These are phyloP conservation scores for Globisporangium solare DNA, from an alignment of 352 stramenopile species.

Conservation along the genomic window DNA sequence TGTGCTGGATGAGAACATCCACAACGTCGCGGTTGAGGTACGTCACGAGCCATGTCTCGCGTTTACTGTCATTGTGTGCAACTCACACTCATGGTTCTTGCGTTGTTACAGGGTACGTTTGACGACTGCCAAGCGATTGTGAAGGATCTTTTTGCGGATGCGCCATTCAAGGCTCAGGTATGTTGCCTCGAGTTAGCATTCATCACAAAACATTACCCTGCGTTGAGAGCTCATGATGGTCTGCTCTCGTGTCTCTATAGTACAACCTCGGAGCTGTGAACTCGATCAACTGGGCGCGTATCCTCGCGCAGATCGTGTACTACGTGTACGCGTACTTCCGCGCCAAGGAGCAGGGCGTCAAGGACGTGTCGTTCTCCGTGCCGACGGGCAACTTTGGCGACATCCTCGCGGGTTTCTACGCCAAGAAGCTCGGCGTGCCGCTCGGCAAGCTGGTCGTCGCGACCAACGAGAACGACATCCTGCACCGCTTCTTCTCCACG, in stretches of 20 bases:
- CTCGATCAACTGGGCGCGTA: conserved; percentile 99
- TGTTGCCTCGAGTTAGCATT: neutral
- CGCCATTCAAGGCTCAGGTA: conserved; percentile 88
- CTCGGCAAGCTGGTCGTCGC: conserved; percentile 96
- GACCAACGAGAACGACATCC: conserved; percentile 99
- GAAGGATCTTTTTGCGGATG: conserved; percentile 96
- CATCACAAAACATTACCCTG: neutral
- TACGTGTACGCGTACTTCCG: conserved; percentile 99
- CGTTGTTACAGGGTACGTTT: conserved; percentile 88
- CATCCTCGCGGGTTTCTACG: conserved; percentile 98
- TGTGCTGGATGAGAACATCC: conserved; percentile 96
- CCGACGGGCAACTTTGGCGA: conserved; percentile 99
- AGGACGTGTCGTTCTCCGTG: conserved; percentile 92
- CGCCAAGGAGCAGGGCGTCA: conserved; percentile 57
- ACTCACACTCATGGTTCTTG: no score
- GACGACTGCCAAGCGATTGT: conserved; percentile 99
- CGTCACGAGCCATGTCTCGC: neutral
- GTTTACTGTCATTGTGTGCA: conserved; percentile 14
- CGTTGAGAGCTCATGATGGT: neutral
- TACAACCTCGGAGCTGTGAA: conserved; percentile 97
- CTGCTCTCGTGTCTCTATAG: conserved; percentile 8
- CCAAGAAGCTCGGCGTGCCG: conserved; percentile 90
- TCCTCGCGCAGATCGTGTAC: conserved; percentile 98
- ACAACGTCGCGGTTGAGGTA: conserved; percentile 91
- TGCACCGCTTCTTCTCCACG: conserved; percentile 97